Conservation (phyloP, 2,329 filamentous ascomycete genomes). For the Uncinocarpus reesii region DNA sequence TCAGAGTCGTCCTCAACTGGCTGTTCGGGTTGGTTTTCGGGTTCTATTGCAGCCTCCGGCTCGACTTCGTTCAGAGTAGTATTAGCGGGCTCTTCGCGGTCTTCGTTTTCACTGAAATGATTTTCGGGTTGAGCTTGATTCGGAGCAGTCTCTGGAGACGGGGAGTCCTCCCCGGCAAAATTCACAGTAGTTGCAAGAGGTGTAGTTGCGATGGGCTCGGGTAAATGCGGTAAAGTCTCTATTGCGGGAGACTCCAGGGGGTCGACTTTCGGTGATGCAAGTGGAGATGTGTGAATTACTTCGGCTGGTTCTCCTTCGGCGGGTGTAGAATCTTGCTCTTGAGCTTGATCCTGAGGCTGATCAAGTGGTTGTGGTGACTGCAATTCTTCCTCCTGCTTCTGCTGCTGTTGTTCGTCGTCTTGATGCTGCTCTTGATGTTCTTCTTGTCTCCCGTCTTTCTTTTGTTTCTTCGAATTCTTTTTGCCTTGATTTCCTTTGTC, state of each 20-base stretch:
- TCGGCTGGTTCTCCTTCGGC: not conserved
- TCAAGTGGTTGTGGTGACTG: not conserved
- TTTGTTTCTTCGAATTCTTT: constrained; percentile 14
- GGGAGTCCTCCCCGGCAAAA: constrained; percentile 7
- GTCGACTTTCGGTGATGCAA: constrained; percentile 8
- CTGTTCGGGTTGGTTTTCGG: not conserved
- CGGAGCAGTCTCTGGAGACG: not conserved
- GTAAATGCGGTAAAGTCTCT: constrained; percentile 16
- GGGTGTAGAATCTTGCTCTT: constrained; percentile 9
- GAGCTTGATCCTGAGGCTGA: constrained; percentile 14
- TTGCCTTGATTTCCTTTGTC: constrained; percentile 13
- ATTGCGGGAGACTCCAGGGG: constrained; percentile 14
- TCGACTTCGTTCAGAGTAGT: not conserved
- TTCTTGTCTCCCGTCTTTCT: constrained; percentile 9
- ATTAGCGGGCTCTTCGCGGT: not conserved
- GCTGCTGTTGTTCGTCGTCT: constrained; percentile 4
- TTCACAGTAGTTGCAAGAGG: constrained; percentile 13
- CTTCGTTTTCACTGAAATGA: not conserved
- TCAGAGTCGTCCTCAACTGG: not conserved
- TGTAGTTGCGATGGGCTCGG: constrained; percentile 14
- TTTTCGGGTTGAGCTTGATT: constrained; percentile 10
- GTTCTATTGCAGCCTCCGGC: not conserved
- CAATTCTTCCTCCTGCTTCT: constrained; percentile 13
- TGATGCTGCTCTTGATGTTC: constrained; percentile 11
- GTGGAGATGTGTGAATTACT: constrained; percentile 12